These are phyloP conservation scores for Cryptococcus wingfieldii DNA, from an alignment of 1,284 basidiomycete species.

Conservation along the genomic window DNA sequence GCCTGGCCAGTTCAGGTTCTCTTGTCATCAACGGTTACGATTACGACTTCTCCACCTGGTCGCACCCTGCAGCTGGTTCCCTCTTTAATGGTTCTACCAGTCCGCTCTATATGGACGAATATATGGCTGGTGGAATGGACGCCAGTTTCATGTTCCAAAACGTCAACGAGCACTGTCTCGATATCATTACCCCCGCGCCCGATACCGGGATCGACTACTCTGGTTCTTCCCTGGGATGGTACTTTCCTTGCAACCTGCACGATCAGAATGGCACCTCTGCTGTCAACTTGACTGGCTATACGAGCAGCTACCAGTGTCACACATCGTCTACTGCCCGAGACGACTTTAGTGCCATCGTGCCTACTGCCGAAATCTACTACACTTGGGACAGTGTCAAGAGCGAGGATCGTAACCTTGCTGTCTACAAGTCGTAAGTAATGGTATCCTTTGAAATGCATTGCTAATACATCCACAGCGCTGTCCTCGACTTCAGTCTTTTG, in stretches of 20 bases:
- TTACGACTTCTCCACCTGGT: slow-evolving; percentile 84
- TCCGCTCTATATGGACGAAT: slow-evolving; percentile 73
- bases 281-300: slow-evolving; percentile 67
- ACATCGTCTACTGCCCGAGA: slow-evolving; percentile 56
- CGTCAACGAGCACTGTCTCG: slow-evolving; percentile 74
- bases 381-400: slow-evolving; percentile 81
- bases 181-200: slow-evolving; percentile 66
- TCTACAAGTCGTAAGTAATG: slow-evolving; percentile 74
- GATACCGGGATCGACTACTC: slow-evolving; percentile 63
- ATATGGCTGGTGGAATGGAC: slow-evolving; percentile 77
- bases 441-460: background rate
- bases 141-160: slow-evolving; percentile 93
- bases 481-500: slow-evolving; percentile 80
- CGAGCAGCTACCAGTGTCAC: slow-evolving; percentile 67
- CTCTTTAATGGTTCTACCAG: slow-evolving; percentile 72
- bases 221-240: slow-evolving; percentile 60
- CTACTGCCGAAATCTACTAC: slow-evolving; percentile 84
- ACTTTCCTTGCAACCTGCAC: slow-evolving; percentile 91
- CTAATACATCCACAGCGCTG: slow-evolving; percentile 55
- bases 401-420: slow-evolving; percentile 70
- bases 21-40: slow-evolving; percentile 90
- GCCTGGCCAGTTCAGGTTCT: slow-evolving; percentile 70
- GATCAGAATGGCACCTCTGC: slow-evolving; percentile 64
- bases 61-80: slow-evolving; percentile 64
- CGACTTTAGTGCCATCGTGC: slow-evolving; percentile 50